A percentile compares a stretch with the other conserved stretches of the same genome.
These are phyloP conservation scores for Amphichorda felina DNA, from an alignment of 2,329 filamentous ascomycete genomes.

Conservation along the genomic window DNA sequence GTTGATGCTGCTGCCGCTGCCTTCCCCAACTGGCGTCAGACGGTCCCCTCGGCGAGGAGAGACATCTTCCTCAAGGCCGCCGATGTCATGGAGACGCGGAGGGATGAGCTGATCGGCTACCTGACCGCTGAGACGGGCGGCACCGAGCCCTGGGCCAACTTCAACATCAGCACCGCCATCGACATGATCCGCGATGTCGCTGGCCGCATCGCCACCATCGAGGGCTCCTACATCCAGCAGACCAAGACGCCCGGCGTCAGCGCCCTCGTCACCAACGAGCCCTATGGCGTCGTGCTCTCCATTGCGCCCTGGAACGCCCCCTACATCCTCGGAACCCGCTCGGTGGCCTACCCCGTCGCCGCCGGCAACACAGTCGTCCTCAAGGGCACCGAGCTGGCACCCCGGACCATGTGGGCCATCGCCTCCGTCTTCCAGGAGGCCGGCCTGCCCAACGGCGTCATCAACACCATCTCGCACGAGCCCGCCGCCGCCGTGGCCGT, in stretches of 20 bases:
- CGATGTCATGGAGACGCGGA: conserved; percentile 46
- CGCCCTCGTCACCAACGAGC: conserved; percentile 61
- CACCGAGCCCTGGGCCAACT: conserved; percentile 22
- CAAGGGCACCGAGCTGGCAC: conserved; percentile 59
- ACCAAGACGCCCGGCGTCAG: conserved; percentile 16
- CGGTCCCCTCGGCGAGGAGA: conserved; percentile 47
- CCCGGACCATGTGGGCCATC: conserved; percentile 51
- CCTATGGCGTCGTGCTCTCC: conserved; percentile 66
- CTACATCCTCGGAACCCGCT: conserved; percentile 39
- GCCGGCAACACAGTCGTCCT: conserved; percentile 67
- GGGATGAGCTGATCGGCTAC: conserved; percentile 47
- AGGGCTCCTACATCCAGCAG: conserved; percentile 22
- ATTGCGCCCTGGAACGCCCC: conserved; percentile 68
- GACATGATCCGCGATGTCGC: conserved; percentile 31
- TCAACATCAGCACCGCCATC: conserved; percentile 23
- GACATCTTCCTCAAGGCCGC: conserved; percentile 61
- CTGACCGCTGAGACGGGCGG: conserved; percentile 40
- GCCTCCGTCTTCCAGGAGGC: conserved; percentile 57
- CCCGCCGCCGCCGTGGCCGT: conserved; percentile 55
- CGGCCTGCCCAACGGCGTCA: conserved; percentile 60
- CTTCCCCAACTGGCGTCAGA: conserved; percentile 56
- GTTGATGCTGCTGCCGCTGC: conserved; percentile 48
- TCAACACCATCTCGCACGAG: conserved; percentile 60
- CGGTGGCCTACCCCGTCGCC: conserved; percentile 55
- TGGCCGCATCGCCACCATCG: conserved; percentile 24